phyloP scores from a whole-genome alignment of 2,329 filamentous ascomycete genomes.

The Pseudogymnoascus sp. region DNA sequence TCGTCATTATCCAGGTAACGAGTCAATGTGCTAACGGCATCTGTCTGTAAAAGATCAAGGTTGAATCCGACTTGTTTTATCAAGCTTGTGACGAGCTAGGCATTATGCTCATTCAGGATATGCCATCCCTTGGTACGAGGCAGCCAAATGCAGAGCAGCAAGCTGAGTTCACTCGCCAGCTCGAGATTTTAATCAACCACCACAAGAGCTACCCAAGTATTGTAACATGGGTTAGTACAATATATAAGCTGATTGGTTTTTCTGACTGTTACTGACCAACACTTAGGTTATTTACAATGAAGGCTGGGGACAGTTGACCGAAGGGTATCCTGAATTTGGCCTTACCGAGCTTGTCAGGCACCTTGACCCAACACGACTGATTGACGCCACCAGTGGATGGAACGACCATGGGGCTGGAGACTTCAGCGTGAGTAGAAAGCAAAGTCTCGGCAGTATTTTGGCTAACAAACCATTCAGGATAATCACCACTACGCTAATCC shows the following conservation, averaged over 20 bases:
- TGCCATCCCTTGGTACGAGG: constrained; percentile 50
- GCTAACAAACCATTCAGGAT: constrained; percentile 35
- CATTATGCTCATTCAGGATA: constrained; percentile 60
- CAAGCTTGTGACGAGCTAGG: constrained; percentile 57
- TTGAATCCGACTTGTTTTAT: constrained; percentile 61
- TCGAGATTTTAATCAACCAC: constrained; percentile 37
- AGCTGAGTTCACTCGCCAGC: constrained; percentile 56
- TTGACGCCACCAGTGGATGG: constrained; percentile 60
- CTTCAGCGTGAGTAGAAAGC: constrained; percentile 34
- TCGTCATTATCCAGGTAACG: constrained; percentile 9
- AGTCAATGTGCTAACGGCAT: background rate
- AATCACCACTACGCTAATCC: constrained; percentile 67
- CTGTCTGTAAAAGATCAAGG: constrained; percentile 45
- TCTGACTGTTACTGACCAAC: background rate
- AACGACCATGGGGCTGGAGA: constrained; percentile 61
- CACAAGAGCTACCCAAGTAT: constrained; percentile 49
- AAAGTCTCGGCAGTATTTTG: background rate
- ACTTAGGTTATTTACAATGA: constrained; percentile 61
- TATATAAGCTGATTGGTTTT: background rate
- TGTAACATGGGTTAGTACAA: constrained; percentile 47
- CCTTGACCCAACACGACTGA: constrained; percentile 56
- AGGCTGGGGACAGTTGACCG: constrained; percentile 56
- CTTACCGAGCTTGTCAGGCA: constrained; percentile 47
- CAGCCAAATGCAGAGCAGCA: constrained; percentile 43
- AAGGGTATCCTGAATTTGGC: constrained; percentile 45